Base-by-base conservation (phyloP, 169 alveolate species). In the Cystoisospora suis region DNA sequence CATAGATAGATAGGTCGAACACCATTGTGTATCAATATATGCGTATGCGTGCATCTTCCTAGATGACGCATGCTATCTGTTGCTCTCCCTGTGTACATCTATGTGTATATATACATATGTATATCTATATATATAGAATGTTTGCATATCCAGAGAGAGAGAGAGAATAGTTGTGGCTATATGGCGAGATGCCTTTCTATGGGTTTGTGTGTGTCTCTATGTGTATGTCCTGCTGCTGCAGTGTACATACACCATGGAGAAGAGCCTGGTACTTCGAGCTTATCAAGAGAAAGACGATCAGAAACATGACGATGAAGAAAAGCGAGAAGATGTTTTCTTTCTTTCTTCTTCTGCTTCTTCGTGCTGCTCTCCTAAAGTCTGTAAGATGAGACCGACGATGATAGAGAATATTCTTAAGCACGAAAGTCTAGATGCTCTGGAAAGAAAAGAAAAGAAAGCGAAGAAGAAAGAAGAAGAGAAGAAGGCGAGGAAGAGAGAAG, bases 201-300 rank as follows among this genome's bases (percentile, higher is more conserved):
- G 29, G 65, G 29, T 53, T 12, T 53, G 12, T 12, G 23, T 12
- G 29, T 53, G 65, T 23, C 23, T 12, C 65, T 53, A 12, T 53
- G 65, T 53, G 12, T 53, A 53, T 53, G 29, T 53, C 29, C 65
- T 53, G 65, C 65, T 53, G 65, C 53, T 72, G 38, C 83, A 38
- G 83, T 72, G 83, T 72, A 38, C 83, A 29, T 72, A 5, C 83
- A 72, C 83, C 58, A 38, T 72, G 77, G 77, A 65, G 44, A 3
- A n/a, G n/a, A 20, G 42, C 44, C 77, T 65, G 77, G 77, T 65
- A 23, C 77, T 65, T 36, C 77, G 77, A 17, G 44, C 42, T 23
- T 65, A 72, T 38, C 42, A 15, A 53, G 58, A n/a, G 56, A 38
- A 72, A 36, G 32, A 38, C 58, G 15, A 72, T n/a, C 58, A 7